phyloP scores from a whole-genome alignment of 2,329 filamentous ascomycete genomes.

The Sporothrix variecibatus region DNA sequence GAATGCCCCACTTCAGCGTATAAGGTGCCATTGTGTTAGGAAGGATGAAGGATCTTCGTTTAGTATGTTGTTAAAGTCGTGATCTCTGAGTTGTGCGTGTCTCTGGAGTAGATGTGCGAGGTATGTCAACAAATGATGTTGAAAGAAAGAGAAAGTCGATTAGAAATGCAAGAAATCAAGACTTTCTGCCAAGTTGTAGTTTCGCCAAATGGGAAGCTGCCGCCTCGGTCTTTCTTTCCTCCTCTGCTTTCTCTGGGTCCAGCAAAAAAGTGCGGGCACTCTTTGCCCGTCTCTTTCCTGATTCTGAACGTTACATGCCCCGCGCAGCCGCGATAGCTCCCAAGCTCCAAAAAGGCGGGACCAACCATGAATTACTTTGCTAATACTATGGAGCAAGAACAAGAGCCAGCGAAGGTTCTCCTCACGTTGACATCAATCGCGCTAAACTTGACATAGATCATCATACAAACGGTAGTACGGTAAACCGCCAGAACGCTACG shows the following conservation, averaged over 20 bases:
- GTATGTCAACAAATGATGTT: background rate
- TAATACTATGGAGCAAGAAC: background rate
- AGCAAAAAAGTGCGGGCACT: background rate
- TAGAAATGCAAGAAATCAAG: background rate
- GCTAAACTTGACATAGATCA: slow-evolving; percentile 13
- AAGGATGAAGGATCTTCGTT: slow-evolving; percentile 26
- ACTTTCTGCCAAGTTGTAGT: background rate
- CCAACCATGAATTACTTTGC: background rate
- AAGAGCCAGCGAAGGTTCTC: background rate
- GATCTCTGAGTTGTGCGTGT: background rate
- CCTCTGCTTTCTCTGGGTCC: background rate
- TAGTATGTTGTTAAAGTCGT: background rate
- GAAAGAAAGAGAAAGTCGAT: background rate
- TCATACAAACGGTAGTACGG: background rate
- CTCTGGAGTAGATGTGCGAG: background rate
- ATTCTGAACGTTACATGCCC: slow-evolving; percentile 17
- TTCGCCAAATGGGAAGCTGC: background rate
- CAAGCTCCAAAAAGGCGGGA: slow-evolving; percentile 1
- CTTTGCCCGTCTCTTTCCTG: slow-evolving; percentile 1
- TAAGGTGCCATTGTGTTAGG: slow-evolving; percentile 41
- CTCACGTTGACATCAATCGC: slow-evolving; percentile 22
- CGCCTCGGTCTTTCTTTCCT: background rate
- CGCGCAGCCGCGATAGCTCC: background rate
- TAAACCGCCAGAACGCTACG: background rate
- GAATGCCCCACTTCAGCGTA: slow-evolving; percentile 60